Conservation (phyloP, 2,329 filamentous ascomycete genomes). For the Pestalotiopsis sp. region DNA sequence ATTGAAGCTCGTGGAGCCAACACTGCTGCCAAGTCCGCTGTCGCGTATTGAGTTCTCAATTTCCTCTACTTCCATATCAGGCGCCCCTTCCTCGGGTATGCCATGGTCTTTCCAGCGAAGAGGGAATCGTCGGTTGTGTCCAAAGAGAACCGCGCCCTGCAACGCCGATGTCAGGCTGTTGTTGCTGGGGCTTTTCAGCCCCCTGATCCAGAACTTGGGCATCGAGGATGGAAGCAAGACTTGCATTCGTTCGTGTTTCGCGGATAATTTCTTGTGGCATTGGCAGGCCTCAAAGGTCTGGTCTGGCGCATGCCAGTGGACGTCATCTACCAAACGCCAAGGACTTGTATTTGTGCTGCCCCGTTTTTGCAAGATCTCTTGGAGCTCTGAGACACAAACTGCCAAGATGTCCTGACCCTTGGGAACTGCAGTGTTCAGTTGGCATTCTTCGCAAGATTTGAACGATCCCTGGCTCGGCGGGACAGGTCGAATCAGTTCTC, state of each 20-base stretch:
- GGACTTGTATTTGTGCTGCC: not conserved
- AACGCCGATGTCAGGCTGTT: not conserved
- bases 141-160: slow-evolving; percentile 21
- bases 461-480: not conserved
- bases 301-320: not conserved
- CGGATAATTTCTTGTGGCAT: not conserved
- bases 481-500: slow-evolving; percentile 11
- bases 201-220: not conserved
- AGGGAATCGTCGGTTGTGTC: slow-evolving; percentile 17
- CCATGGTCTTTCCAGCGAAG: slow-evolving; percentile 18
- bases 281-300: not conserved
- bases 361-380: not conserved
- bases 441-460: not conserved
- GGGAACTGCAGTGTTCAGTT: no score
- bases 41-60: not conserved
- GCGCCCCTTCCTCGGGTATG: slow-evolving; percentile 14
- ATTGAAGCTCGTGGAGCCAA: not conserved
- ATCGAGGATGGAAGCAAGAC: not conserved
- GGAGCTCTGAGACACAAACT: not conserved
- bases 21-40: not conserved
- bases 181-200: not conserved
- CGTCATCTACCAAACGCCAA: not conserved
- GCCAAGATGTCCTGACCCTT: not conserved
- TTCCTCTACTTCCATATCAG: slow-evolving; percentile 6
- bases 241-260: not conserved